Base-by-base conservation (phyloP, 2,329 filamentous ascomycete species). In the Westerdykella sp. region DNA sequence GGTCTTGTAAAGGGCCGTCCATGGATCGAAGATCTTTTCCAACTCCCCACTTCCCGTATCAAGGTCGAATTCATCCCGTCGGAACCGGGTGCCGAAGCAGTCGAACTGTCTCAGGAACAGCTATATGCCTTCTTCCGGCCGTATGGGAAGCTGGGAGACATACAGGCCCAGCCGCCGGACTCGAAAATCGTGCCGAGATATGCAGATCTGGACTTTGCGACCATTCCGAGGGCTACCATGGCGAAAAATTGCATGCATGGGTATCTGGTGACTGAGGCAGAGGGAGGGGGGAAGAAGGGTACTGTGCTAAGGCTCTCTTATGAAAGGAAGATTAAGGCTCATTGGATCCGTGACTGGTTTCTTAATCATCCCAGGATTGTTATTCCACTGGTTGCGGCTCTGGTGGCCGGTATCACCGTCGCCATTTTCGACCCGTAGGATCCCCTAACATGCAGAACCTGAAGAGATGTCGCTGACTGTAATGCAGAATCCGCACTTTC, bases 241-340 rank as follows among this genome's bases (percentile, higher is more conserved):
- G 89, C 90, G 0, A 84, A 87, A 55, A 95, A 95, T 57, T 97
- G 91, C 59, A 76, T 96, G 69, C 93, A 98, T 63, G 90, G 91
- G 0, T 85, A 85, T 47, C 73, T 83, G 2, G 79, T 95, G 1
- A 65, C 74, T 0, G 83, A 88, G 55, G 66, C 65, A 5, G 73
- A 79, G 34, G 87, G 86, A 4, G 87, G 87, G 35, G 88, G 87
- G 4, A 85, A 84, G 55, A 71, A 72, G 18, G 85, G 87, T 1
- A 95, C 90, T 0, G 74, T 81, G 7, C 73, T 98, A 45, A 83
- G 88, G 32, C 74, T 97, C 40, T 87, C 84, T 1, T 97, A 95
- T 56, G 85, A 95, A 63, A 79, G 82, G 52, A 85, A 82, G 48
- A 78, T 83, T 39, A 93, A 89, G 56, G 73, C 79, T 1, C 81